Percentiles rank a stretch among this genome's conserved stretches.
These are phyloP conservation scores for Clarireedia hainanense DNA, from an alignment of 2,329 filamentous ascomycete genomes.

Conservation along the genomic window DNA sequence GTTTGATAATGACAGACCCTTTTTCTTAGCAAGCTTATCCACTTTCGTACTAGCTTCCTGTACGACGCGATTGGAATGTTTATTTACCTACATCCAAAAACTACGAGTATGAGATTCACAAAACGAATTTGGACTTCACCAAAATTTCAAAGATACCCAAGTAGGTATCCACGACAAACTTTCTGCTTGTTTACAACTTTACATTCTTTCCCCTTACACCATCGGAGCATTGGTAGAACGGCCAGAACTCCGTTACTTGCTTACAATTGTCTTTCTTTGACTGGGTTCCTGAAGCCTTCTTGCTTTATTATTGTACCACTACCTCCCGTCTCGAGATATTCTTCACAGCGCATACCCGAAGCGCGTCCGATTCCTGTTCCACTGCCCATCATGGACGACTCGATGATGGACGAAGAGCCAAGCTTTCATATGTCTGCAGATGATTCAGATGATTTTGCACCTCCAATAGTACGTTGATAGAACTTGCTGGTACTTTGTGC, in stretches of 20 bases:
- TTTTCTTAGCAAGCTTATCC: no score
- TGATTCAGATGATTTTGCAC: slow-evolving; percentile 52
- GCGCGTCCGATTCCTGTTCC: neutral
- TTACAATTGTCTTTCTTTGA: neutral
- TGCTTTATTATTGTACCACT: slow-evolving; percentile 3
- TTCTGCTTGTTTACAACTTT: neutral
- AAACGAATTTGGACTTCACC: no score
- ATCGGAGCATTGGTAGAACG: no score
- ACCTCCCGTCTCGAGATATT: neutral
- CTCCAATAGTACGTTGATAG: slow-evolving; percentile 41
- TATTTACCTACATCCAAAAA: no score
- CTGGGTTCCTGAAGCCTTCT: neutral
- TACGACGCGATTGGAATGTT: no score
- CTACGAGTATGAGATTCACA: no score
- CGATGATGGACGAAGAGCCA: slow-evolving; percentile 51
- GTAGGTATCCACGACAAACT: no score
- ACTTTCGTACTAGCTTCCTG: no score
- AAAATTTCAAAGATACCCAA: no score
- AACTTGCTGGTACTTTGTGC: neutral
- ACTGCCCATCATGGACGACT: slow-evolving; percentile 20
- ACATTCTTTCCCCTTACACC: neutral
- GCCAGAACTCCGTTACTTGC: no score
- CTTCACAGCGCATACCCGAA: neutral
- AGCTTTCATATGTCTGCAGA: slow-evolving; percentile 45
- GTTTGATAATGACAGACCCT: no score